Evolutionary conservation across 2,329 filamentous ascomycete species (phyloP).

Genomic region (Alternaria burnsii): DNA sequence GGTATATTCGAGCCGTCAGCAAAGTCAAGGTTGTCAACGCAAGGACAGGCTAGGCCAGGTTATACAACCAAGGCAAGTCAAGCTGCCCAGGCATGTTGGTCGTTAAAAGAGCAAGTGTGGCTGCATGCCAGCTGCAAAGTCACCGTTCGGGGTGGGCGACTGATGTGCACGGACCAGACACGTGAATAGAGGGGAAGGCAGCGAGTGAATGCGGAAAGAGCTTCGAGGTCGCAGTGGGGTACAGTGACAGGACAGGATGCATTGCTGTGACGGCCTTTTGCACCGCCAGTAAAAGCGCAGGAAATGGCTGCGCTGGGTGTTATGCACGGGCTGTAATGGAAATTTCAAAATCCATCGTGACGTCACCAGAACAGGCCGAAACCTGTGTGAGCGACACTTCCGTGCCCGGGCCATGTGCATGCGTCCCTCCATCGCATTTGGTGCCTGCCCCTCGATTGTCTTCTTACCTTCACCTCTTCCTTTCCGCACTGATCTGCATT

Average conservation of each 20-base stretch:
- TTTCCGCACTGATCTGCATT: slow-evolving; percentile 35
- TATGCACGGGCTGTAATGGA: slow-evolving; percentile 23
- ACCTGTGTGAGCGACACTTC: slow-evolving; percentile 20
- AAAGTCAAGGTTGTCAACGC: background rate
- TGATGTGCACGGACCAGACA: slow-evolving; percentile 12
- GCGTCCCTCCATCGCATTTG: slow-evolving; percentile 17
- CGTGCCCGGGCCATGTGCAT: slow-evolving; percentile 14
- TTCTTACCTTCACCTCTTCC: slow-evolving; percentile 22
- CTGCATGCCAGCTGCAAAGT: background rate
- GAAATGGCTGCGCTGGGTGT: slow-evolving; percentile 4
- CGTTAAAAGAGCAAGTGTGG: background rate
- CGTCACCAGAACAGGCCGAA: slow-evolving; percentile 21
- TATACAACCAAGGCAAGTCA: background rate
- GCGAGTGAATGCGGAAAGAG: background rate
- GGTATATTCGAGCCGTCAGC: background rate
- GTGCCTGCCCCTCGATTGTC: slow-evolving; percentile 18
- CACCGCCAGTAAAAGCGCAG: slow-evolving; percentile 3
- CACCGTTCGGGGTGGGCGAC: background rate
- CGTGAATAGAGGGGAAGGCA: slow-evolving; percentile 13
- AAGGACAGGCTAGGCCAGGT: background rate
- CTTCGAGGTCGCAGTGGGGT: slow-evolving; percentile 8
- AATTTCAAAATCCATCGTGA: slow-evolving; percentile 26
- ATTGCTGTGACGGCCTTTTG: background rate
- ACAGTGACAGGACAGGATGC: background rate
- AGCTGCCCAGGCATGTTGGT: slow-evolving; percentile 5